A percentile compares a stretch with the other conserved stretches of the same genome.
These are phyloP conservation scores for Sphaceloma murrayae DNA, from an alignment of 2,329 filamentous ascomycete species.

Conservation along the genomic window DNA sequence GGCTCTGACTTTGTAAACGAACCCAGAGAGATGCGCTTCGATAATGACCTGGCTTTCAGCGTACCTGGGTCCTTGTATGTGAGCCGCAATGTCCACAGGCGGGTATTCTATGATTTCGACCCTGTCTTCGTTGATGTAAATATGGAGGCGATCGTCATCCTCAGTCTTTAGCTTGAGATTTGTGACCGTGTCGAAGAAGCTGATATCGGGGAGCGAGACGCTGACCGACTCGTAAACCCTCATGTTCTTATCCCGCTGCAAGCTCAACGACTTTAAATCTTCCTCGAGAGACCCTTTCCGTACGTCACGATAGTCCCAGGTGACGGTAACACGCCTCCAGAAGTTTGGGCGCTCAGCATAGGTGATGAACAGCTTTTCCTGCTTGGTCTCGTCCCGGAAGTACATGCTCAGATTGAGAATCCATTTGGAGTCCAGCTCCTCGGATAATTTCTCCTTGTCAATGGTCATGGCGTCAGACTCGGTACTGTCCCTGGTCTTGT, in stretches of 20 bases:
- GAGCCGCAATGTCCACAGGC: constrained; percentile 58
- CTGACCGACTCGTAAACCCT: constrained; percentile 92
- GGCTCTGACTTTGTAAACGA: constrained; percentile 85
- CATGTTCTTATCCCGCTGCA: constrained; percentile 83
- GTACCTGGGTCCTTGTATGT: constrained; percentile 52
- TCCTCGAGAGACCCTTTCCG: constrained; percentile 73
- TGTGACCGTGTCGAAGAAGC: constrained; percentile 92
- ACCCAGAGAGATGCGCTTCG: constrained; percentile 88
- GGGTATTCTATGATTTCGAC: constrained; percentile 93
- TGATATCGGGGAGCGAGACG: constrained; percentile 82
- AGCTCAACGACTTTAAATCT: constrained; percentile 66
- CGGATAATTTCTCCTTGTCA: constrained; percentile 57
- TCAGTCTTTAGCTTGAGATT: constrained; percentile 89
- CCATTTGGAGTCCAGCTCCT: constrained; percentile 81
- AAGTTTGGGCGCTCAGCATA: constrained; percentile 70
- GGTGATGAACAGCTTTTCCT: constrained; percentile 97
- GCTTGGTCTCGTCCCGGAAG: constrained; percentile 81
- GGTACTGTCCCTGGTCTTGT: too few species aligned
- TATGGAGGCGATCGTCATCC: constrained; percentile 74
- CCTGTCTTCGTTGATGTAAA: constrained; percentile 94
- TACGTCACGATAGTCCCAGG: constrained; percentile 80
- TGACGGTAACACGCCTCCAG: constrained; percentile 86
- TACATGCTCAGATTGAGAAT: constrained; percentile 98
- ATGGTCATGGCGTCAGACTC: constrained; percentile 26
- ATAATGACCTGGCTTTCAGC: constrained; percentile 70